Base-by-base conservation (phyloP, 2,329 filamentous ascomycete species). In the Polychaeton citri region DNA sequence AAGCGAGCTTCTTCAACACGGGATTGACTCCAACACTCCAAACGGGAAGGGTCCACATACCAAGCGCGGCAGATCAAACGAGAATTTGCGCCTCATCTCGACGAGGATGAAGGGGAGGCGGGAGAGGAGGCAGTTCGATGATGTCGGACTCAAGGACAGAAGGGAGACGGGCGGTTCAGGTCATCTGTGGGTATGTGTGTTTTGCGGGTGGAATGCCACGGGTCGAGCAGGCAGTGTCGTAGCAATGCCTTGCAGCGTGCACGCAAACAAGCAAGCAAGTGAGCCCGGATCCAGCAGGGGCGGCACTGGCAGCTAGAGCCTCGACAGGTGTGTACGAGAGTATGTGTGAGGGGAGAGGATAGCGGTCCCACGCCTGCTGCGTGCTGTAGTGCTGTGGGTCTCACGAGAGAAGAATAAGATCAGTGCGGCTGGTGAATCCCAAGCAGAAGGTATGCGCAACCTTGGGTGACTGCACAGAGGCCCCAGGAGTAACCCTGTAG, bases 41-140 rank as follows among this genome's bases (percentile, higher is more conserved):
- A 12, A 16, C 16, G 21, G 35, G 28, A 30, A 26, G 24, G 28
- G 30, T 26, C 49, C 21, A 42, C 58, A 38, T 48, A 64, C 60
- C 33, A 63, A 52, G 34, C 59, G 59, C 38, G 58, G 56, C 37
- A 63, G 45, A 39, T 58, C 59, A 49, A 64, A 60, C 36, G 60
- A 59, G 42, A 66, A 65, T 46, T 64, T 65, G 34, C 59, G 55
- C 48, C 58, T 58, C 58, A 61, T 63, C 36, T 38, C 41, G 19
- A 8, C 35, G 7, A n/a, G n/a, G n/a, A n/a, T n/a, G n/a, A n/a
- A n/a, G n/a, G n/a, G n/a, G n/a, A n/a, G n/a, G n/a, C n/a, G 21
- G 21, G 8, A 8, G 21, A 26, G 21, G 21, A 8, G 13, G 21
- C 8, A 8, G 21, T 13, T 26, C 8, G 21, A 26, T 8, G 21